Base-by-base conservation (phyloP, 768 basidiomycete genomes). In the Tremella yokohamensis region DNA sequence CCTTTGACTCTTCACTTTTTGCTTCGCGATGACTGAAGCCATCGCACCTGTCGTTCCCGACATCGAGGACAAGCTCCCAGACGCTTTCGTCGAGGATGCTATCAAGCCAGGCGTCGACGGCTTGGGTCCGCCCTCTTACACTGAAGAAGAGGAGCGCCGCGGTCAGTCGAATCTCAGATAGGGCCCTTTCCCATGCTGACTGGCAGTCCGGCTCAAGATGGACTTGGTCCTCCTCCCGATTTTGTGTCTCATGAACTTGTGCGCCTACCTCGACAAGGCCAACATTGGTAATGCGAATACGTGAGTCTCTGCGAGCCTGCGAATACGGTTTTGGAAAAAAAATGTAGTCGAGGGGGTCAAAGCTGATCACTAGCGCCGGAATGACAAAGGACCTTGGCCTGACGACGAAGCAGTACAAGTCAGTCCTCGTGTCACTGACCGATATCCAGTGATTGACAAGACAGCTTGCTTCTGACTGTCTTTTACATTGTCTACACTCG, bases 401-500 rank as follows among this genome's bases (percentile, higher is more conserved):
- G 8, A 47, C 54, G 20, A 56, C 38, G 20, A n/a, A 19, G 18
- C 62, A 64, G 48, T 64, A 64, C 57, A 40, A 62, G 57, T 62
- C 11, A 20, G 58, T 60, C n/a, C n/a, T 16, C n/a, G 7, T 19
- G 8, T n/a, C 3, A 24, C 13, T 26, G 7, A 19, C 20, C 25
- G 18, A 40, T 15, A 18, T 40, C 13, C 48, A 8, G 15, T 6
- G 42, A 18, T 16, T 58, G 15, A 26, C 18, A 15, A 13, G 11
- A 8, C 39, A 61, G 40, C 49, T 40, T 55, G 12, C 59, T 64
- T 13, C 37, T 64, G 8, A 64, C 62, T 7, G 53, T 64, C 38
- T 64, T 64, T 55, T 64, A 64, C 34, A 45, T 64, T 40, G 58
- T 64, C 15, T 64, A 64, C 52, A 57, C 62, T 8, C 29, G 29